Percentiles rank a stretch among this genome's conserved stretches.
These are phyloP conservation scores for Cercophora sp. DNA, from an alignment of 495 filamentous ascomycete genomes.

Conservation along the genomic window DNA sequence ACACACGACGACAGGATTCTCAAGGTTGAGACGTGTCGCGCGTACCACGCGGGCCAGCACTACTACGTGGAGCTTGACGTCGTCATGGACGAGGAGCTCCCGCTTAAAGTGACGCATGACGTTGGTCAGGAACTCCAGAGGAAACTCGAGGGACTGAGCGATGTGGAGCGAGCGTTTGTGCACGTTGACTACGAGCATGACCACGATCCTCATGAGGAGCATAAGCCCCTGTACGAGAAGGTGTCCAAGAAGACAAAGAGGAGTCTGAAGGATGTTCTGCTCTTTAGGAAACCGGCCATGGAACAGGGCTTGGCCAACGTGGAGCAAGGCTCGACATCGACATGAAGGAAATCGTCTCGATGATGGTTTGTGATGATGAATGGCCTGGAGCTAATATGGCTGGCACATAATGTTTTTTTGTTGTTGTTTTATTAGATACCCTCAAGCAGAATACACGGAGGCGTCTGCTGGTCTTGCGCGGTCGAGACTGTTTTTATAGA, in stretches of 20 bases:
- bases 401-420: too few relatives aligned
- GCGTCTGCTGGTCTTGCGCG: too few relatives aligned
- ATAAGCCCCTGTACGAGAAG: constrained; percentile 50
- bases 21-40: constrained; percentile 54
- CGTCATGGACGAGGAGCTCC: constrained; percentile 50
- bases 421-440: too few relatives aligned
- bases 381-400: too few relatives aligned
- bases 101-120: constrained; percentile 51
- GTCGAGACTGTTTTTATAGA: too few relatives aligned
- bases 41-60: constrained; percentile 53
- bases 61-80: constrained; percentile 58
- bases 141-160: constrained; percentile 51
- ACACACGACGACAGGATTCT: constrained; percentile 49
- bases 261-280: constrained; percentile 36
- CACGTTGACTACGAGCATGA: constrained; percentile 53
- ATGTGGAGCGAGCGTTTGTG: constrained; percentile 55
- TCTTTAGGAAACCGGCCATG: constrained; percentile 34
- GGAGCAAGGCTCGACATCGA: not conserved
- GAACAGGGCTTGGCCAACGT: constrained; percentile 11
- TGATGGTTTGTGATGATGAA: too few relatives aligned
- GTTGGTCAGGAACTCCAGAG: constrained; percentile 50
- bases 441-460: too few relatives aligned
- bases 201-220: constrained; percentile 49
- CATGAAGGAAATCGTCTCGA: too few relatives aligned
- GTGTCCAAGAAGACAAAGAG: constrained; percentile 20